Conservation (phyloP, 75 land plant species). For the Cryptomeria japonica region DNA sequence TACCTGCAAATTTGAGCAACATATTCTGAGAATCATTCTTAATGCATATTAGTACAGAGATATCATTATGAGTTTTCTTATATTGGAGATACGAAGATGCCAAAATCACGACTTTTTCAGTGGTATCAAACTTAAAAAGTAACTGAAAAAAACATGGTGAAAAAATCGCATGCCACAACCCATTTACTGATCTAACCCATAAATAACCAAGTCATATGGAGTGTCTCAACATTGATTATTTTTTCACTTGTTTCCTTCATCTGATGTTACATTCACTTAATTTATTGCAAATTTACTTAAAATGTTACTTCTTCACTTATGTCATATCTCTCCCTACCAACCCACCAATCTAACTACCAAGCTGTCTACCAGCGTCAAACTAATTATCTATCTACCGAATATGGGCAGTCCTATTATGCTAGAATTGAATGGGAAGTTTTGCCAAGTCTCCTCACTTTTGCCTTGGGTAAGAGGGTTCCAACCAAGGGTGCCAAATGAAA, state of each 20-base stretch:
- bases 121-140: neutral
- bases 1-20: conserved; percentile 27
- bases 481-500: neutral
- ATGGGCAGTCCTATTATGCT: too few relatives aligned
- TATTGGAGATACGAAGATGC: neutral
- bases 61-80: neutral
- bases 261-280: neutral
- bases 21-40: conserved; percentile 1
- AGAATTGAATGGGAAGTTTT: neutral
- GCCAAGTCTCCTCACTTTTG: neutral
- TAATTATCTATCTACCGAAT: too few relatives aligned
- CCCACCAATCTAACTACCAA: neutral
- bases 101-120: neutral
- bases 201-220: neutral
- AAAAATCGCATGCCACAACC: neutral
- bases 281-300: neutral
- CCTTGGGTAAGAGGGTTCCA: neutral
- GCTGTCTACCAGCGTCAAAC: neutral
- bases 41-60: neutral
- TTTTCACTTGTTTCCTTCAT: neutral
- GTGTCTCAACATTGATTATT: neutral
- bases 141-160: neutral
- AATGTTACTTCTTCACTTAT: neutral
- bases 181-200: neutral
- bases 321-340: neutral